Evolutionary conservation across 192 early-diverging fungal species (phyloP).

Genomic region (Coemansia furcata): DNA sequence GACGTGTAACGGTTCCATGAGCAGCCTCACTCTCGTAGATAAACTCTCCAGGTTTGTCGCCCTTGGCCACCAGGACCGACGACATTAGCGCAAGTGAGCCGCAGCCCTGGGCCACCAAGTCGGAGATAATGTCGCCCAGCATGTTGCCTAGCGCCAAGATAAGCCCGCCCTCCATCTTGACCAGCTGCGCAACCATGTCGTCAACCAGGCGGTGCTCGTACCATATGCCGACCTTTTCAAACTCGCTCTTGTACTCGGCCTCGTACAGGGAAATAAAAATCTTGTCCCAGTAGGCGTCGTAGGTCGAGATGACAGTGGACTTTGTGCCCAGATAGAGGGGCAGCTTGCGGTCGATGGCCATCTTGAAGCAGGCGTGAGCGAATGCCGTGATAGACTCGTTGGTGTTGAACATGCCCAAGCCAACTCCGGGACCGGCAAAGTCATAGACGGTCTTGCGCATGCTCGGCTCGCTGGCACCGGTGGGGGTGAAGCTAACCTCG

Average conservation of each 20-base stretch:
- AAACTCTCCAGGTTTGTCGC: conserved; percentile 73
- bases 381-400: conserved; percentile 89
- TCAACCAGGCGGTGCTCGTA: conserved; percentile 98
- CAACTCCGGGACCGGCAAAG: conserved; percentile 86
- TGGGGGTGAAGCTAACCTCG: conserved; percentile 87
- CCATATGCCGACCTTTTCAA: conserved; percentile 86
- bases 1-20: conserved; percentile 95
- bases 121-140: conserved; percentile 94
- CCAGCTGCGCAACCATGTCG: conserved; percentile 97
- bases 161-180: conserved; percentile 93
- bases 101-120: conserved; percentile 95
- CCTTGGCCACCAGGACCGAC: conserved; percentile 90
- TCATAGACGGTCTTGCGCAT: conserved; percentile 74
- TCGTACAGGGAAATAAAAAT: conserved; percentile 93
- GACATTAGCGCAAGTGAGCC: conserved; percentile 96
- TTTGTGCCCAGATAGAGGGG: conserved; percentile 96
- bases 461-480: conserved; percentile 63
- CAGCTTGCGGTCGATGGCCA: conserved; percentile 84
- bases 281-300: conserved; percentile 98
- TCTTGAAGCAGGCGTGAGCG: conserved; percentile 92
- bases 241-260: conserved; percentile 75
- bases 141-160: conserved; percentile 96
- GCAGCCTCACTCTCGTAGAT: conserved; percentile 92
- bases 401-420: conserved; percentile 96
- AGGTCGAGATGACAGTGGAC: conserved; percentile 95